phyloP scores from a whole-genome alignment of 345 rosid species.

The Eucalyptus erythrocorys region DNA sequence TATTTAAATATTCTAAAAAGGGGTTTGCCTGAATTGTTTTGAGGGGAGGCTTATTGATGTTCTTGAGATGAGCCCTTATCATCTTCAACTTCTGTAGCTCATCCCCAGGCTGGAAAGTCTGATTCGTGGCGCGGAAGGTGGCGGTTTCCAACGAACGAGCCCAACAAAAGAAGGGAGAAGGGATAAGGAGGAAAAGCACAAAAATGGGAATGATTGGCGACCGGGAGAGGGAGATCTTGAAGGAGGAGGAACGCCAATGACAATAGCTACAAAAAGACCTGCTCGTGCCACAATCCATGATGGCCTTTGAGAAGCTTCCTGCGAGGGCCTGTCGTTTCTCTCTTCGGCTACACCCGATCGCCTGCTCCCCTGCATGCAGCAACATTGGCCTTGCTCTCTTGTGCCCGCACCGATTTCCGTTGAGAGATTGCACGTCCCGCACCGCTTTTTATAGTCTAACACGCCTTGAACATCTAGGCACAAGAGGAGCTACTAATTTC shows the following conservation, averaged over 20 bases:
- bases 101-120: slow-evolving; percentile 56
- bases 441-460: background rate
- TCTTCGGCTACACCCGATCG: background rate
- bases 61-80: slow-evolving; percentile 44
- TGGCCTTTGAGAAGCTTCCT: slow-evolving; percentile 9
- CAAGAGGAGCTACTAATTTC: background rate
- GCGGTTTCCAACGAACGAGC: slow-evolving; percentile 25
- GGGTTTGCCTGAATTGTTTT: slow-evolving; percentile 73
- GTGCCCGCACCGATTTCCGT: background rate
- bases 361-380: background rate
- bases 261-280: background rate
- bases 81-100: slow-evolving; percentile 46
- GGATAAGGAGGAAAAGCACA: slow-evolving; percentile 28
- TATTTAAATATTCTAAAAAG: background rate
- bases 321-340: background rate
- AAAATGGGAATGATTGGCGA: slow-evolving; percentile 22
- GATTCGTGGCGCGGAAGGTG: slow-evolving; percentile 22
- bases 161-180: slow-evolving; percentile 30
- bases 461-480: background rate
- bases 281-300: background rate
- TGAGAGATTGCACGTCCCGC: slow-evolving; percentile 23
- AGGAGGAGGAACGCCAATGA: background rate
- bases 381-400: slow-evolving; percentile 34
- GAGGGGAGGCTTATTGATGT: slow-evolving; percentile 76
- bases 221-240: background rate